A percentile compares a stretch with the other conserved stretches of the same genome.
phyloP scores from a whole-genome alignment of 2,329 filamentous ascomycete genomes.

The Endoconidiophora polonica region DNA sequence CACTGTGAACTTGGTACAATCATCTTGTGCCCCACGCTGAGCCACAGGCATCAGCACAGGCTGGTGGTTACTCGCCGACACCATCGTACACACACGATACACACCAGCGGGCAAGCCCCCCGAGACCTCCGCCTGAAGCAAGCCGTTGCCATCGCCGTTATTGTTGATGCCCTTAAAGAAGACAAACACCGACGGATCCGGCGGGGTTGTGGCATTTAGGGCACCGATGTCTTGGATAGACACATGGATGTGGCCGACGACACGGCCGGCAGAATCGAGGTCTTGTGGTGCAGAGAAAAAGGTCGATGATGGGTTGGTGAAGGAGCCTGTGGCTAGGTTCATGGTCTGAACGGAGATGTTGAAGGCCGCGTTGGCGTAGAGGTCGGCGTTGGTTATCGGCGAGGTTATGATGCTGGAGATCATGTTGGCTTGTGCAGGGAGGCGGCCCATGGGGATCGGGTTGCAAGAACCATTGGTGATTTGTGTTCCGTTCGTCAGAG shows the following conservation, averaged over 20 bases:
- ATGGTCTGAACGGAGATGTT: slow-evolving; percentile 29
- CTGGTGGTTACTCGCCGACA: slow-evolving; percentile 34
- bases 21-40: slow-evolving; percentile 36
- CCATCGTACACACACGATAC: slow-evolving; percentile 37
- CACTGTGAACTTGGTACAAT: slow-evolving; percentile 33
- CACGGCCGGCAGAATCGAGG: slow-evolving; percentile 24
- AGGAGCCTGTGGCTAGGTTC: slow-evolving; percentile 34
- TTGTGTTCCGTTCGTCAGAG: slow-evolving; percentile 37
- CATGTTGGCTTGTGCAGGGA: slow-evolving; percentile 34
- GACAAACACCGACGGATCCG: slow-evolving; percentile 26
- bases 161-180: slow-evolving; percentile 45
- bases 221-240: slow-evolving; percentile 32
- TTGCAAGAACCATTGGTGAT: slow-evolving; percentile 35
- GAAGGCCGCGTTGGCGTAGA: slow-evolving; percentile 27
- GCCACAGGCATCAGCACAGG: slow-evolving; percentile 41
- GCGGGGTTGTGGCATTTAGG: slow-evolving; percentile 22
- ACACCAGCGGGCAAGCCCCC: slow-evolving; percentile 30
- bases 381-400: slow-evolving; percentile 26
- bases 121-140: slow-evolving; percentile 27
- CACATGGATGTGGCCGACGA: slow-evolving; percentile 32
- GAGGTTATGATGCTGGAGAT: slow-evolving; percentile 34
- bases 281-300: slow-evolving; percentile 40
- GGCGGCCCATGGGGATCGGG: slow-evolving; percentile 40
- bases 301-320: slow-evolving; percentile 35
- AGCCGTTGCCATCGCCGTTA: slow-evolving; percentile 28